Evolutionary conservation across 2,329 filamentous ascomycete genomes (phyloP), one percentile per base, ranked within the genome.

Genomic region (Blastomyces parvus): DNA sequence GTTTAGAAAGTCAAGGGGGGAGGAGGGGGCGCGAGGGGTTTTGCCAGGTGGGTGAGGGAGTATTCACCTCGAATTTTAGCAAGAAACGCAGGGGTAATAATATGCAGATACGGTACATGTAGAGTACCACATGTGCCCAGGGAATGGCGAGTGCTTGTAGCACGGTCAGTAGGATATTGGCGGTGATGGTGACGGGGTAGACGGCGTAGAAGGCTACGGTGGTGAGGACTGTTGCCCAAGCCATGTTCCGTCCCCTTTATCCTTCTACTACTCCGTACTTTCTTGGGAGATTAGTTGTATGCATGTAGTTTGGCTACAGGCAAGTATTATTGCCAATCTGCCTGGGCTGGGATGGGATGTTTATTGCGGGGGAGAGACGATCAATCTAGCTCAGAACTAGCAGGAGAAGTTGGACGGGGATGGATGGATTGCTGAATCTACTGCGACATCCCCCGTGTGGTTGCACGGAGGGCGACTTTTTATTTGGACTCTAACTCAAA

Each of bases 51-150:
- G 46, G 33, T 53, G 22, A 22, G 33, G 33, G 4, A 33, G 30
- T 40, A 62, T 72, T 59, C 76, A 86, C 84, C 80, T 87, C 83
- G 63, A 86, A 79, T 68, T 77, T 81, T 4, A 78, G 76, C 17
- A 57, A 66, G 36, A 85, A 69, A 46, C 85, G 64, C 42, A 71
- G 75, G 59, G 84, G 76, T 2, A 84, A 84, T n/a, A 82, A 73
- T 14, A 79, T 69, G 46, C 77, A 64, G 55, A 80, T 64, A 57
- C 73, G 70, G 38, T 80, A 65, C 7, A 81, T 46, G 52, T 77
- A 75, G 11, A 73, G 74, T 13, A 72, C 77, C 30, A 85, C 70
- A 67, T 81, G 74, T 67, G 81, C 76, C 57, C 86, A 73, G 2
- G 82, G 81, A 7, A 78, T 73, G 1, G 78, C 70, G 14, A 82